These are phyloP conservation scores for Thelonectria blattea DNA, from an alignment of 2,329 filamentous ascomycete species.

Conservation along the genomic window DNA sequence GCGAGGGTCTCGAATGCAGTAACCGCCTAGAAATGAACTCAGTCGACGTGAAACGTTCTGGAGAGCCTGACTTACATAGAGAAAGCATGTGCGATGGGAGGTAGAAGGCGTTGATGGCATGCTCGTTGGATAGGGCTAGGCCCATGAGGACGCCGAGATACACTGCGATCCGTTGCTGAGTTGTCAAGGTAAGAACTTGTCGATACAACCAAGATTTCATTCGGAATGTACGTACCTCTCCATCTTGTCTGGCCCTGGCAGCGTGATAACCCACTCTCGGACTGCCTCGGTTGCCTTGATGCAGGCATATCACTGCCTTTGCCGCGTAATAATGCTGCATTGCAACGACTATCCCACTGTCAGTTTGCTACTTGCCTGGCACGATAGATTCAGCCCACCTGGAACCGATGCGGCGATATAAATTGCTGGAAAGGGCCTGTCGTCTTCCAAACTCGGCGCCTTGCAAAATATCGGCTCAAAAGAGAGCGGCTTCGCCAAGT, in stretches of 20 bases:
- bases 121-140: conserved; percentile 29
- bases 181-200: too few relatives aligned
- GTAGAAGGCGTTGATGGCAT: conserved; percentile 29
- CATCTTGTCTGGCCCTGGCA: conserved; percentile 9
- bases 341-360: conserved; percentile 40
- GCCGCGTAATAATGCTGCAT: conserved; percentile 46
- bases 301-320: conserved; percentile 24
- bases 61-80: conserved; percentile 19
- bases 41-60: neutral
- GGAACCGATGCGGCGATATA: conserved; percentile 14
- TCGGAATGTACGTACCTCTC: conserved; percentile 3
- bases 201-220: too few relatives aligned
- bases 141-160: conserved; percentile 29
- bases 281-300: conserved; percentile 12
- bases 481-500: conserved; percentile 7
- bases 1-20: conserved; percentile 12
- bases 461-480: conserved; percentile 10
- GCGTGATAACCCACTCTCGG: conserved; percentile 6
- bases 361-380: neutral
- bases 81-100: conserved; percentile 32
- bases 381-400: conserved; percentile 3
- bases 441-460: neutral
- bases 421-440: conserved; percentile 12
- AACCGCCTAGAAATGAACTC: conserved; percentile 3
- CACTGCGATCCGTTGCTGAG: conserved; percentile 11